Evolutionary conservation across 129 eudicot species (phyloP).

Genomic region (Daucus carota): DNA sequence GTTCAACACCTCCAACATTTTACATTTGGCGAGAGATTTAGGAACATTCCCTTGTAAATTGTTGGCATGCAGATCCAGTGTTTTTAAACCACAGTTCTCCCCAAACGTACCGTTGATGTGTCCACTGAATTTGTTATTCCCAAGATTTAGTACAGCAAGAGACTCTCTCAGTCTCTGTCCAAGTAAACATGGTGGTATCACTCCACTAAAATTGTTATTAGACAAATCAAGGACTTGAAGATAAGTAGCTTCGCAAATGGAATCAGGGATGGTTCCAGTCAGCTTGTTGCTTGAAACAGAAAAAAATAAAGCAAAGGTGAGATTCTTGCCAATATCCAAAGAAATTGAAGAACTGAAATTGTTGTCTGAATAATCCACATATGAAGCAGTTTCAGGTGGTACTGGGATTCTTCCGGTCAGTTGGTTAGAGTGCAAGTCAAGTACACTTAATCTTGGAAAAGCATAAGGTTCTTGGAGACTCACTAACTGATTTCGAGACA

Average conservation of each 20-base stretch:
- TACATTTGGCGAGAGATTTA: constrained; percentile 34
- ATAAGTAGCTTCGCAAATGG: constrained; percentile 21
- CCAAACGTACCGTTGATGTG: constrained; percentile 27
- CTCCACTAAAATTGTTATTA: constrained; percentile 22
- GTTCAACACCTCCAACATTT: constrained; percentile 41
- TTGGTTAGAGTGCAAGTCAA: constrained; percentile 34
- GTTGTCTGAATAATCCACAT: constrained; percentile 31
- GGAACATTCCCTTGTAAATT: constrained; percentile 42
- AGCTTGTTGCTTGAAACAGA: constrained; percentile 28
- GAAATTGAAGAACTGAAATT: constrained; percentile 26
- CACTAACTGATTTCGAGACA: constrained; percentile 26
- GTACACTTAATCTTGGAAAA: neutral
- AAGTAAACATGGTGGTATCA: constrained; percentile 31
- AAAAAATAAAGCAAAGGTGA: constrained; percentile 7
- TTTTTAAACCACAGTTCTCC: constrained; percentile 36
- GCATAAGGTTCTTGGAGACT: constrained; percentile 21
- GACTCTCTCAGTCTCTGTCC: too few relatives aligned
- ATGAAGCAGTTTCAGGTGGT: constrained; percentile 14
- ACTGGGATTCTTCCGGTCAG: constrained; percentile 28
- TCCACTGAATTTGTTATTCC: constrained; percentile 33
- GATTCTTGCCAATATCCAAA: constrained; percentile 14
- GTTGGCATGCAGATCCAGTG: constrained; percentile 44
- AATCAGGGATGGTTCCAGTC: constrained; percentile 26
- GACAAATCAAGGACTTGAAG: constrained; percentile 36
- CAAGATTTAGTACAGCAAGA: constrained; percentile 33